Evolutionary conservation across 371 early-diverging fungal genomes (phyloP).

Genomic region (Mucor saturninus): DNA sequence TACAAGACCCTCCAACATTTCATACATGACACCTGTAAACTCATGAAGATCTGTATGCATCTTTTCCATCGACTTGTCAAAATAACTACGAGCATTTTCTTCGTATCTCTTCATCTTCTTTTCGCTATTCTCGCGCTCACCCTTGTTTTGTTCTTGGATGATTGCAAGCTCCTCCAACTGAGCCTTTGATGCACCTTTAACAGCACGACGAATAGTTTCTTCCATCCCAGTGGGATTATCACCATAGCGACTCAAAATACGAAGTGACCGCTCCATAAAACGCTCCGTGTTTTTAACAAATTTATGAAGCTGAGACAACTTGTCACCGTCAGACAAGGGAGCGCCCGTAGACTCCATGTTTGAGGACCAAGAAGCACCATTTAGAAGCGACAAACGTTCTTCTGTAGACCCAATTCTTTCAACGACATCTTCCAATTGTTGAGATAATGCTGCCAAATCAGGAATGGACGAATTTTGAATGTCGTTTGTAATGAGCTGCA

Average conservation of each 20-base stretch:
- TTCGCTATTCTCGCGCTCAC: conserved; percentile 33
- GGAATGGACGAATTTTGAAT: conserved; percentile 45
- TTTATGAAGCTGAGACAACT: conserved; percentile 31
- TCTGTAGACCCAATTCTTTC: conserved; percentile 31
- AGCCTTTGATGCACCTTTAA: conserved; percentile 47
- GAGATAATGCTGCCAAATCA: conserved; percentile 35
- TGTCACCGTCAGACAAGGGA: conserved; percentile 18
- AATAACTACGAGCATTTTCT: conserved; percentile 47
- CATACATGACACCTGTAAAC: conserved; percentile 51
- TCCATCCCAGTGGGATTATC: conserved; percentile 42
- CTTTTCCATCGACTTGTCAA: conserved; percentile 50
- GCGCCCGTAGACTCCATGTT: neutral
- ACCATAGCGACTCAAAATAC: conserved; percentile 40
- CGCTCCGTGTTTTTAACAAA: conserved; percentile 43
- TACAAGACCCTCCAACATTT: conserved; percentile 51
- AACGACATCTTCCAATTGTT: conserved; percentile 42
- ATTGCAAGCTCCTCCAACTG: conserved; percentile 29
- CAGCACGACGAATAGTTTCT: conserved; percentile 48
- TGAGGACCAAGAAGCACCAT: conserved; percentile 8
- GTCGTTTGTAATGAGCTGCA: conserved; percentile 42
- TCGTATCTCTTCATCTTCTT: conserved; percentile 51
- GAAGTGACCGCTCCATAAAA: conserved; percentile 45
- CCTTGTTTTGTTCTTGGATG: conserved; percentile 30
- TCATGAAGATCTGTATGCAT: conserved; percentile 52
- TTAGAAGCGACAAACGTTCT: conserved; percentile 19